Base-by-base conservation (phyloP, 2,329 filamentous ascomycete genomes). In the Phialophora tarda region DNA sequence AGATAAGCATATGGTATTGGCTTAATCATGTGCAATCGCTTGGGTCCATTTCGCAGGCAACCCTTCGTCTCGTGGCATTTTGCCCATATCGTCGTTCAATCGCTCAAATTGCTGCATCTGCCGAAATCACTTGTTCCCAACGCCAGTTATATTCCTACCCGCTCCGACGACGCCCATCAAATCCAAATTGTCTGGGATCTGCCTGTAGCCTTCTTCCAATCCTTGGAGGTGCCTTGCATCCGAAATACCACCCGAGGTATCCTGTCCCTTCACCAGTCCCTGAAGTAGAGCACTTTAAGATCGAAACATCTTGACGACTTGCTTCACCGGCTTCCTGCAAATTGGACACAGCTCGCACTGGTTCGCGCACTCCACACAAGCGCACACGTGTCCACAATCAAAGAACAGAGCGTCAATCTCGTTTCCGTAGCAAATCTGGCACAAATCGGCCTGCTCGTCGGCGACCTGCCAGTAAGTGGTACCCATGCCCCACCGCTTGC, bases 321-420 rank as follows among this genome's bases (percentile, higher is more conserved):
- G 83, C 68, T 84, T 74, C 23, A 89, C 83, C 61, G 80, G 79
- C 77, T 83, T 84, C 63, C 87, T 79, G 74, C 87, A 89, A 26
- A 89, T 84, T 1, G 87, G 87, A 70, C 87, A 89, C 58, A 78
- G 79, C 63, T 87, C 84, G 32, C 89, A 82, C 73, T 85, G 81
- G 59, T 80, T 80, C 12, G 87, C 86, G 72, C 87, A 89, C n/a
- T 77, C 78, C 64, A 85, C 77, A 69, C 87, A 89, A 3, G 86
- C 84, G 54, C 86, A 83, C 21, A 89, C 84, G 72, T 89, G 87
- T 0, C 87, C 87, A 69, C 87, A 89, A 69, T 86, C 85, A 70
- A 85, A 86, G 74, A 89, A 88, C 6, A 86, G 81, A 4, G 85
- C 84, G 67, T 87, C 84, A 62, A 86, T 84, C 50, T 83, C 82